phyloP scores from a whole-genome alignment of 176 grass and related monocot species.

The Dendrocalamus sinicus region DNA sequence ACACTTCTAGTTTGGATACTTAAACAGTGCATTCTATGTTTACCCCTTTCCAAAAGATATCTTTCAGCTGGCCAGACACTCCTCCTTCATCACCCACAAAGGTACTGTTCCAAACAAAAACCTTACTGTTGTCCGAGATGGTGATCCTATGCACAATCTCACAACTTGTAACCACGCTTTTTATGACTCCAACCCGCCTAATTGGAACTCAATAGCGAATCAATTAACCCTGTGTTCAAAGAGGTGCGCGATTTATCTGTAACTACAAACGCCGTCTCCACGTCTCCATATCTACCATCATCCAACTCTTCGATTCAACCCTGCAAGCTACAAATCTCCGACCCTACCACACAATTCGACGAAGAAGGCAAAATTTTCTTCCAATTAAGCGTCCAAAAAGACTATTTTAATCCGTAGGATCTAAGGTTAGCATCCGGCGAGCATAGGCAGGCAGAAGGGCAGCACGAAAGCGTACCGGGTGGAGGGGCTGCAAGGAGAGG shows the following conservation, averaged over 20 bases:
- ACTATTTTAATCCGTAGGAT: conserved; percentile 27
- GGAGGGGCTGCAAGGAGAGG: conserved; percentile 63
- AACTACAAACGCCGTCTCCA: not conserved
- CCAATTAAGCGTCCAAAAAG: not conserved
- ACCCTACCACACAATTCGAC: not conserved
- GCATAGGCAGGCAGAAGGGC: not conserved
- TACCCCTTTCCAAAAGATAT: not conserved
- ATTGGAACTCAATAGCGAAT: not conserved
- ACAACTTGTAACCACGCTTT: not conserved
- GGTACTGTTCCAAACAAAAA: not conserved
- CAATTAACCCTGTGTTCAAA: not conserved
- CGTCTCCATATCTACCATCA: not conserved
- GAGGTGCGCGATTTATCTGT: not conserved
- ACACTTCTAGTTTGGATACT: conserved; percentile 21
- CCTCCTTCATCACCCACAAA: not conserved
- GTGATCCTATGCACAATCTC: not conserved
- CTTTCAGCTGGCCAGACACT: conserved; percentile 2
- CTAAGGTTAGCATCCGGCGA: not conserved
- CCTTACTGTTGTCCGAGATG: not conserved
- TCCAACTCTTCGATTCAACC: conserved; percentile 1
- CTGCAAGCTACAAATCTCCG: conserved; percentile 6
- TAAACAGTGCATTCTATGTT: not conserved
- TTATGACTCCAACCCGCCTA: not conserved
- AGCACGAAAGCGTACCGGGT: conserved; percentile 46
- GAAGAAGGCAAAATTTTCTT: not conserved